Base-by-base conservation (phyloP, 306 rosid species). In the Clitoria ternatea region DNA sequence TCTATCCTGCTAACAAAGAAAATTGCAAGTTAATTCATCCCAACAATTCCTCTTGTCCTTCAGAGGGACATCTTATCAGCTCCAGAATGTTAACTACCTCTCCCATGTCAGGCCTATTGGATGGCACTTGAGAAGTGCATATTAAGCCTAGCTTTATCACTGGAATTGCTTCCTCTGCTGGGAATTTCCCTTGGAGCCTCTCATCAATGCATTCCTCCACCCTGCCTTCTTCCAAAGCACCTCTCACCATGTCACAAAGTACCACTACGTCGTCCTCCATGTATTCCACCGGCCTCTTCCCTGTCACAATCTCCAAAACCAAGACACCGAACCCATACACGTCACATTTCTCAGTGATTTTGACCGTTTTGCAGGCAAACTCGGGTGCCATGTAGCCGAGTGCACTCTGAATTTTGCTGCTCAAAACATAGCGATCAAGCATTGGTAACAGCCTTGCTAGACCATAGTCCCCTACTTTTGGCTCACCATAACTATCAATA, bases 341-440 rank as follows among this genome's bases (percentile, higher is more conserved):
- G 67, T 95, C 99, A 7, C 97, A 91, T 64, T 95, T 95, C 82
- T 95, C 99, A 0, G 99, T 95, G 68, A 95, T 91, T 82, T 95
- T 95, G 27, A 95, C 97, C 0, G 99, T 91, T 24, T 78, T 89
- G 90, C 99, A 95, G 45, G 97, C 97, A 39, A 95, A 95, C 71
- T 95, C 99, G 0, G 99, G 99, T 3, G 99, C 99, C 99, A 91
- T 91, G 88, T 95, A 91, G 55, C 99, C 99, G 0, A 95, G 91
- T 27, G 97, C 99, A 4, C 99, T 95, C 70, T 95, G 99, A 70
- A 91, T 95, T 90, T 95, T 95, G 84, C 99, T 95, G 87, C 99
- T 95, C 73, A 95, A 66, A 45, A 91, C 93, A 6, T 95, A 95
- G 1, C 97, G 91, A 43, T 95, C 99, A 1, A 95, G 99, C 97